A percentile compares a stretch with the other conserved stretches of the same genome.
Conservation (phyloP, 2,329 filamentous ascomycete genomes). For the Chrysoporthe deuterocubensis region DNA sequence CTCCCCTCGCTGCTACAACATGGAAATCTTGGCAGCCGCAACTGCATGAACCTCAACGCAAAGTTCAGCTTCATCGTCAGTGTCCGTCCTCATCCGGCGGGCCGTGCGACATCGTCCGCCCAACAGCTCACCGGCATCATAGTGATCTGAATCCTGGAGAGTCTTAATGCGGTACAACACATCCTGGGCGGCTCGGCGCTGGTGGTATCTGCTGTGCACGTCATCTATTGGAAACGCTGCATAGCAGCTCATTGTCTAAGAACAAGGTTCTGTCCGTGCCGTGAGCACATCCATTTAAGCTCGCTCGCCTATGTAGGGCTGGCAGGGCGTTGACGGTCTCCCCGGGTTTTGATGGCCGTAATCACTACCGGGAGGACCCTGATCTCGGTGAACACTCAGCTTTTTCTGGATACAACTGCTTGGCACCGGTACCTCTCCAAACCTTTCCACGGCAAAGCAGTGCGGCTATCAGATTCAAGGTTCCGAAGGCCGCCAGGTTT, state of each 20-base stretch:
- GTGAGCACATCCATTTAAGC: not conserved
- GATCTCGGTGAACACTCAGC: conserved; percentile 1
- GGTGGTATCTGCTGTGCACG: not conserved
- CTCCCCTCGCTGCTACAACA: not conserved
- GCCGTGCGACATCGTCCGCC: conserved; percentile 56
- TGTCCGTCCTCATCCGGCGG: not conserved
- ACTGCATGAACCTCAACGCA: conserved; percentile 3
- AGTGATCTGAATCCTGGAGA: conserved; percentile 64
- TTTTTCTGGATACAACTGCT: not conserved
- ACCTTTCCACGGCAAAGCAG: not conserved
- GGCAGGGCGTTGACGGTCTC: not conserved
- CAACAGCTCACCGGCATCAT: conserved; percentile 82
- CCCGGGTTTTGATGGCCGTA: not conserved
- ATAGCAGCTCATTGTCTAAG: not conserved
- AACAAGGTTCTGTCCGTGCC: conserved; percentile 4
- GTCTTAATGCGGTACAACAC: conserved; percentile 67
- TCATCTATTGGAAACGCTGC: not conserved
- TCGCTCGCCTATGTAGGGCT: not conserved
- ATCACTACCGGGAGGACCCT: not conserved
- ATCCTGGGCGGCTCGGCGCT: not conserved
- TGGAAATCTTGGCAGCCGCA: not conserved
- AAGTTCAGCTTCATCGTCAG: conserved; percentile 6
- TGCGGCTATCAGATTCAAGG: not conserved
- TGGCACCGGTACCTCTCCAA: not conserved
- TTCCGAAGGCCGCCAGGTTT: not conserved